phyloP scores from a whole-genome alignment of 768 basidiomycete species.

The Suillus variegatus region DNA sequence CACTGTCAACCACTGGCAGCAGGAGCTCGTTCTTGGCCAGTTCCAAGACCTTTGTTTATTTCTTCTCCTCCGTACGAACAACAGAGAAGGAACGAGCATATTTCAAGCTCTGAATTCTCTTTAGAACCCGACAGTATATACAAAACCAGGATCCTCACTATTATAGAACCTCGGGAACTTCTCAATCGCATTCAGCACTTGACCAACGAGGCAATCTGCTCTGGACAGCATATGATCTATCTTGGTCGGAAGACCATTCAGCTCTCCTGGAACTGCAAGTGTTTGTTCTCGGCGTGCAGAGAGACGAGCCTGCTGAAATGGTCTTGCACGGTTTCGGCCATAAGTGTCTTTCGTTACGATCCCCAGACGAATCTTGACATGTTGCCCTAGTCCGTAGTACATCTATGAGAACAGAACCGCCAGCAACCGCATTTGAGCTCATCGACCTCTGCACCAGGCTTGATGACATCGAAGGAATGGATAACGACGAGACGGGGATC shows the following conservation, averaged over 20 bases:
- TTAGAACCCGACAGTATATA: neutral
- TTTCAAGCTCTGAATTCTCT: slow-evolving; percentile 55
- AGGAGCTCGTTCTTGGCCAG: slow-evolving; percentile 88
- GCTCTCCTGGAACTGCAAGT: no score
- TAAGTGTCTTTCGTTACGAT: slow-evolving; percentile 94
- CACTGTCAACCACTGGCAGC: slow-evolving; percentile 83
- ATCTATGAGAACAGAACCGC: slow-evolving; percentile 84
- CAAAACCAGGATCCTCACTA: neutral
- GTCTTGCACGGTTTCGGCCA: slow-evolving; percentile 67
- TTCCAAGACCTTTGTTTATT: slow-evolving; percentile 90
- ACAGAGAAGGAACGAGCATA: slow-evolving; percentile 91
- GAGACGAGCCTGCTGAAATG: no score
- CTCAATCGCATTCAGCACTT: neutral
- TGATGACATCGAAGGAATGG: slow-evolving; percentile 97
- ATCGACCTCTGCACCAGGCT: slow-evolving; percentile 89
- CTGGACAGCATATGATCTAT: neutral
- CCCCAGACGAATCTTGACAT: slow-evolving; percentile 96
- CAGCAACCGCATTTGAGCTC: slow-evolving; percentile 86
- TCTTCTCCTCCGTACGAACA: slow-evolving; percentile 98
- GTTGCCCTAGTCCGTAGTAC: slow-evolving; percentile 84
- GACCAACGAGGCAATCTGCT: neutral
- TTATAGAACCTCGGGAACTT: neutral
- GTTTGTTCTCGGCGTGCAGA: slow-evolving; percentile 33
- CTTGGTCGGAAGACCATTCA: no score
- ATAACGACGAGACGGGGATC: slow-evolving; percentile 96